Percentiles rank a stretch among this genome's conserved stretches.
Conservation (phyloP, 805 yeast genomes). For the Lachancea sp. region DNA sequence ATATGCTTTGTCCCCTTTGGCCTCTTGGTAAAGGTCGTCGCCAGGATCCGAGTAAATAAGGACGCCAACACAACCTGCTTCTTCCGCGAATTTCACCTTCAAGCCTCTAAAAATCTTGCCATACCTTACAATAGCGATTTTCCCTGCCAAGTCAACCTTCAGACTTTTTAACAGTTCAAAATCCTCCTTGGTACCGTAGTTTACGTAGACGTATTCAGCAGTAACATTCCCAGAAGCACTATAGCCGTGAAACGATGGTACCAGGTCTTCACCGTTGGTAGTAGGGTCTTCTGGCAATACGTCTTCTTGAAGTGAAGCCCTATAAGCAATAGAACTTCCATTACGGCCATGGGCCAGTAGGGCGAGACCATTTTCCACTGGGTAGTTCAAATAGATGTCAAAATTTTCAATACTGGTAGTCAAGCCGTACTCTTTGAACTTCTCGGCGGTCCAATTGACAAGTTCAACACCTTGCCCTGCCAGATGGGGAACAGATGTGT, state of each 20-base stretch:
- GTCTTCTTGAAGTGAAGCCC: slow-evolving; percentile 51
- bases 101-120: slow-evolving; percentile 65
- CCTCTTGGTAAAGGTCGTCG: slow-evolving; percentile 49
- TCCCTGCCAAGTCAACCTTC: slow-evolving; percentile 48
- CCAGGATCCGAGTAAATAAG: slow-evolving; percentile 64
- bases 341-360: slow-evolving; percentile 29
- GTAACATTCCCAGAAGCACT: slow-evolving; percentile 73
- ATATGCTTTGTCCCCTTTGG: slow-evolving; percentile 56
- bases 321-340: slow-evolving; percentile 34
- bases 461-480: slow-evolving; percentile 48
- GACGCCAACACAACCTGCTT: slow-evolving; percentile 61
- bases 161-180: slow-evolving; percentile 41
- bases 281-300: slow-evolving; percentile 45
- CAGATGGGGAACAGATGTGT: slow-evolving; percentile 50
- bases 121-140: slow-evolving; percentile 61
- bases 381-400: slow-evolving; percentile 59
- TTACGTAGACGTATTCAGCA: slow-evolving; percentile 57
- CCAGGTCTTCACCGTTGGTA: slow-evolving; percentile 38
- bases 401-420: slow-evolving; percentile 47
- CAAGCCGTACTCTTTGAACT: slow-evolving; percentile 57
- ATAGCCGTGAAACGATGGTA: slow-evolving; percentile 73
- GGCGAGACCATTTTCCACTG: slow-evolving; percentile 46
- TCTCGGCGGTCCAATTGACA: slow-evolving; percentile 52
- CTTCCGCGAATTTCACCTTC: slow-evolving; percentile 72
- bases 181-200: slow-evolving; percentile 61